These are phyloP conservation scores for Akebia trifoliata DNA, from an alignment of 164 flowering plant species.

Conservation along the genomic window DNA sequence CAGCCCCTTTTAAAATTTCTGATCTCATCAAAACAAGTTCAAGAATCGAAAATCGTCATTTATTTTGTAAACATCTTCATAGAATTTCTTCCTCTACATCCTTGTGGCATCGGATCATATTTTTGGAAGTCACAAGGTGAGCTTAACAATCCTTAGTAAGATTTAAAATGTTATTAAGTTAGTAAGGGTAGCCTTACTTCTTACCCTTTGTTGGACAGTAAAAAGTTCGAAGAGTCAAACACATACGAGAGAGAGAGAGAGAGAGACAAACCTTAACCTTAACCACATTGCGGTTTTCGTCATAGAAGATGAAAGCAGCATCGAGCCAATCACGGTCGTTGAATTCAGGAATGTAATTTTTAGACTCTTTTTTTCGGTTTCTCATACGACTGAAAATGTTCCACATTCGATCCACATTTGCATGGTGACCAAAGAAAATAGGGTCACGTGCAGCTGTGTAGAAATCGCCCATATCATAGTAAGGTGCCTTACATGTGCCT, in stretches of 20 bases:
- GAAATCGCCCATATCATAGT: slow-evolving; percentile 16
- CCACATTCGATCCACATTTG: slow-evolving; percentile 19
- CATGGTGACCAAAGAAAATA: slow-evolving; percentile 16
- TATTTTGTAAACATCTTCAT: too few species aligned
- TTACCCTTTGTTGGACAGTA: too few species aligned
- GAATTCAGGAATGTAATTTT: background rate
- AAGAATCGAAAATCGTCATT: too few species aligned
- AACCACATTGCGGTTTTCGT: slow-evolving; percentile 22
- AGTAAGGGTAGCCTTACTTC: too few species aligned
- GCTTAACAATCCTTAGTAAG: too few species aligned
- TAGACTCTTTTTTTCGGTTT: background rate
- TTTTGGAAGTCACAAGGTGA: too few species aligned
- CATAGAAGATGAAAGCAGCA: slow-evolving; percentile 18
- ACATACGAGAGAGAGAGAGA: background rate
- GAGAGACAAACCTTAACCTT: slow-evolving; percentile 11
- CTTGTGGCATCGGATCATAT: too few species aligned
- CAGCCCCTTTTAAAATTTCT: too few species aligned
- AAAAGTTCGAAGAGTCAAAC: background rate
- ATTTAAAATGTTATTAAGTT: too few species aligned
- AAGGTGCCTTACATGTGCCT: slow-evolving; percentile 2
- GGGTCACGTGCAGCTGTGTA: slow-evolving; percentile 11
- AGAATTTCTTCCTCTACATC: too few species aligned
- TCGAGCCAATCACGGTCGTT: slow-evolving; percentile 13
- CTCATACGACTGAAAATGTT: slow-evolving; percentile 1
- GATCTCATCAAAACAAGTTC: too few species aligned